Base-by-base conservation (phyloP, 2,329 filamentous ascomycete species). In the Sphaerulina vaccinii region DNA sequence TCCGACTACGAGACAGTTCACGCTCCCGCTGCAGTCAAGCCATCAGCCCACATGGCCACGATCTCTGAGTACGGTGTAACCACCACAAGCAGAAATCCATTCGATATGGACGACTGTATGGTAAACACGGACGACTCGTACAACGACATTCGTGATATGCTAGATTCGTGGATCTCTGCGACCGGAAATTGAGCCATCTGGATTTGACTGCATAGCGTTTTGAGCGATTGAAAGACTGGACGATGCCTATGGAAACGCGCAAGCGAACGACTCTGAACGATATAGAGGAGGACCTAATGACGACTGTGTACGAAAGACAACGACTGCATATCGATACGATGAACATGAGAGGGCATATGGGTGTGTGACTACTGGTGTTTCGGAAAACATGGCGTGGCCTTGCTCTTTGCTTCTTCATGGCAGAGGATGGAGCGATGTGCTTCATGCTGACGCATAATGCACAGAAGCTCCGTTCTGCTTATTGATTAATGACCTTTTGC, bases 51-150 rank as follows among this genome's bases (percentile, higher is more conserved):
- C 41, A 46, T 51, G 35, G 29, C 49, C 15, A 70, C 86, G 90
- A 48, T 92, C 90, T 52, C 96, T 90, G 67, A 97, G 90, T 92
- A 83, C 95, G 21, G 84, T 91, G 39, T 40, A 32, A 40, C 52
- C 1, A 54, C 38, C 51, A 97, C 91, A 0, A 92, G 89, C 0
- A 65, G 92, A 92, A 57, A 41, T 24, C 49, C 56, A 5, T 55
- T 55, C 46, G 52, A 49, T 19, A 43, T 61, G 38, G 58, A 61
- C 43, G 58, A 61, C 54, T 15, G 21, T 23, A 40, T 39, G 18
- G 29, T 36, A 4, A 55, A 54, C 40, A 49, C 56, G 42, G 56
- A 58, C 21, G 56, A 55, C 29, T 44, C 57, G 33, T 58, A 60
- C 46, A 41, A 53, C 51, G 54, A 60, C 11, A 57, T 61, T 18